Base-by-base conservation (phyloP, 306 rosid genomes). In the Pyrus betulifolia region DNA sequence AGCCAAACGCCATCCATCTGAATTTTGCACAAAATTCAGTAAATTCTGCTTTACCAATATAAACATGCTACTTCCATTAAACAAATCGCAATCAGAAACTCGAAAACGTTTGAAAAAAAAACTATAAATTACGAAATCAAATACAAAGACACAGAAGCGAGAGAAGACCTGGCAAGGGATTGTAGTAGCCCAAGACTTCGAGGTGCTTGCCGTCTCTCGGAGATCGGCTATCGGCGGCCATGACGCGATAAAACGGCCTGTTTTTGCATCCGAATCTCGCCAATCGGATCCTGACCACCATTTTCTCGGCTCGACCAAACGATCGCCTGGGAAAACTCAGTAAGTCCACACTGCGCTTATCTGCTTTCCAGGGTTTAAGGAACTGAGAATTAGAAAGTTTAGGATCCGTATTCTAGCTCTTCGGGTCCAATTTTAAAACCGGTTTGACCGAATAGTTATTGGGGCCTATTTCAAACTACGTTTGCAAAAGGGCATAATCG, bases 201-300 rank as follows among this genome's bases (percentile, higher is more conserved):
- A 95, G 97, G 74, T 95, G 99, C 57, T 91, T 91, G 73, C 97
- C 97, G 62, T 92, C 97, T 76, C 99, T 85, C 0, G 98, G 98
- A 63, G 97, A 95, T 69, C 97, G 86, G 78, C 98, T 91, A 84
- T 95, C 93, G 3, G 97, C 97, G 0, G 96, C 96, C 92, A 91
- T 95, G 13, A 95, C 96, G 31, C 99, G 83, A 72, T 92, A 92
- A 74, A 92, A 95, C 3, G 98, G 99, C 62, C 89, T 89, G 88
- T 95, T 92, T 79, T 79, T 89, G 80, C 97, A 92, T 5, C 97
- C 99, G 28, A 91, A 85, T 22, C 98, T 88, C 13, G 97, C 89
- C 68, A 96, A 74, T 42, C 99, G 92, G 73, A 95, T 76, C 80
- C 97, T 82, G 44, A 95, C 97, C 86, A 91, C 97, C 97, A 92